Percentiles rank a stretch among this genome's conserved stretches.
phyloP scores from a whole-genome alignment of 139 green algal genomes.

The Tetraselmis striata region DNA sequence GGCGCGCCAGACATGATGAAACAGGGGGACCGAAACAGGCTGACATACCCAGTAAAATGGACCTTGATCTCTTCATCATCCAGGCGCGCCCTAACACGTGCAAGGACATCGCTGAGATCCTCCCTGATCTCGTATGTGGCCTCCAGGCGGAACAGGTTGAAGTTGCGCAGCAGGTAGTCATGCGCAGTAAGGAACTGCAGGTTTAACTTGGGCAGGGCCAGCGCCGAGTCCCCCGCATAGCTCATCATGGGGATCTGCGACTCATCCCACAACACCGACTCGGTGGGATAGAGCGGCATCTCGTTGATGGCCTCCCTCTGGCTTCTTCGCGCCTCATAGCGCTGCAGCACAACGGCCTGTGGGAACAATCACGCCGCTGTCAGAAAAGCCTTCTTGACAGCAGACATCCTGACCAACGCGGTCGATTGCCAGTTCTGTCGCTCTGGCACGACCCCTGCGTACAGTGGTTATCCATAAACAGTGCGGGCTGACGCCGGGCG shows the following conservation, averaged over 20 bases:
- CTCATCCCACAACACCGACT: slow-evolving; percentile 88
- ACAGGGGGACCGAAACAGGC: no score
- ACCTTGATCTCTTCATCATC: neutral
- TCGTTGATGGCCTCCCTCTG: slow-evolving; percentile 76
- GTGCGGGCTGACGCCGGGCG: no score
- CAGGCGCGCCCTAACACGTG: neutral
- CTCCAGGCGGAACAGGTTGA: slow-evolving; percentile 94
- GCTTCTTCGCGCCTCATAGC: slow-evolving; percentile 63
- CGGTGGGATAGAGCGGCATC: slow-evolving; percentile 96
- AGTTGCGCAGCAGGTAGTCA: slow-evolving; percentile 97
- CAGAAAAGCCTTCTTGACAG: no score
- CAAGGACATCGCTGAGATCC: slow-evolving; percentile 80
- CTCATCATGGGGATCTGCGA: slow-evolving; percentile 56
- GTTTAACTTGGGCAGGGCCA: slow-evolving; percentile 96
- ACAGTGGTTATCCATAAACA: no score
- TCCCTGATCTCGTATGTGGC: slow-evolving; percentile 96
- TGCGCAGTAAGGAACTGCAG: slow-evolving; percentile 93
- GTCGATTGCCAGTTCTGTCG: no score
- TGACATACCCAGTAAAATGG: neutral
- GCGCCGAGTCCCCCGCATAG: slow-evolving; percentile 46
- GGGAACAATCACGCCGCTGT: no score
- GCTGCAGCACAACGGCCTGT: slow-evolving; percentile 60
- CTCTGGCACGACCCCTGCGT: no score
- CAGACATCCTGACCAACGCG: no score
- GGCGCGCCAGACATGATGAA: no score